These are phyloP conservation scores for Ascochyta koolunga DNA, from an alignment of 2,329 filamentous ascomycete species.

Conservation along the genomic window DNA sequence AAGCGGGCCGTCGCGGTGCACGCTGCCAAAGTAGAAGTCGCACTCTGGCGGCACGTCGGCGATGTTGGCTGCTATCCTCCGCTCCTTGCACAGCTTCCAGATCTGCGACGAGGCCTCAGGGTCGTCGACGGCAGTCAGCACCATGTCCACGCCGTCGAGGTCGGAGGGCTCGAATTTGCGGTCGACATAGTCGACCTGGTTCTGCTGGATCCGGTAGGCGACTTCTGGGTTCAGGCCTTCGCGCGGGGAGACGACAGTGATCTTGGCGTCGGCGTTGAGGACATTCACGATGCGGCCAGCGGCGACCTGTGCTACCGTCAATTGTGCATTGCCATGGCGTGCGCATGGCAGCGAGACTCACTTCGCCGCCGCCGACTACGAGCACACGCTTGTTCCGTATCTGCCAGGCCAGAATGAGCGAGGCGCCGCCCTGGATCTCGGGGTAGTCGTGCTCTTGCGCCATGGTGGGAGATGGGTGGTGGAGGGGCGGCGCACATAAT, in stretches of 20 bases:
- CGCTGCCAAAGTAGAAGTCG: constrained; percentile 97
- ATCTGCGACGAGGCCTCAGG: constrained; percentile 87
- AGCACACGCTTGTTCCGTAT: constrained; percentile 85
- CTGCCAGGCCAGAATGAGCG: constrained; percentile 95
- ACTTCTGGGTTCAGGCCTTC: constrained; percentile 88
- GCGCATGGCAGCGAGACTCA: constrained; percentile 52
- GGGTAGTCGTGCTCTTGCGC: constrained; percentile 64
- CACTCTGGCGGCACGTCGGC: constrained; percentile 96
- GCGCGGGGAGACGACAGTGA: constrained; percentile 82
- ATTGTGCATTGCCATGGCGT: constrained; percentile 33
- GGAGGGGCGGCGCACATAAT: constrained; percentile 18
- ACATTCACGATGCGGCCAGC: constrained; percentile 92
- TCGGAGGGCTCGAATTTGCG: constrained; percentile 86
- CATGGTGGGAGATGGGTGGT: constrained; percentile 47
- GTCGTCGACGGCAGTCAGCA: constrained; percentile 91
- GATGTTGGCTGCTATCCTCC: constrained; percentile 87
- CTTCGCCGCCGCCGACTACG: constrained; percentile 95
- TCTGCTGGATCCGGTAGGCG: constrained; percentile 74
- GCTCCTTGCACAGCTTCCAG: constrained; percentile 91
- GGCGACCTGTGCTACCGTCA: constrained; percentile 72
- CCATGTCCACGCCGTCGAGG: constrained; percentile 82
- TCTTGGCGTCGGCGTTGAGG: constrained; percentile 90
- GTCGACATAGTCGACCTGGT: constrained; percentile 80
- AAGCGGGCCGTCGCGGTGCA: constrained; percentile 91
- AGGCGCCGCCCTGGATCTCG: constrained; percentile 85